These are phyloP conservation scores for Puccinia hordei DNA, from an alignment of 1,284 basidiomycete species.

Conservation along the genomic window DNA sequence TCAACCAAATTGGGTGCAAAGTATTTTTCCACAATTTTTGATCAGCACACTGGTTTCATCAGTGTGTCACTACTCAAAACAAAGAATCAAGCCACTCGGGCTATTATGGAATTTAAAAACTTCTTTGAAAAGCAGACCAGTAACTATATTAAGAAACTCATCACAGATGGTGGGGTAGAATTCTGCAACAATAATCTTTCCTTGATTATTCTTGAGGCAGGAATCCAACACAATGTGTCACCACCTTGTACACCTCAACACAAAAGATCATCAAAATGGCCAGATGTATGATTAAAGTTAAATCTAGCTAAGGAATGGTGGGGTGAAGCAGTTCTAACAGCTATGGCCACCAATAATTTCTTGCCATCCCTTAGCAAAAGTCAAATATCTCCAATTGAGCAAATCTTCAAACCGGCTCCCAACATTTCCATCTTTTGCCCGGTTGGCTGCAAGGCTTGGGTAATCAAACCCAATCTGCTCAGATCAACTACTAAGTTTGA, in stretches of 20 bases:
- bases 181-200: background rate
- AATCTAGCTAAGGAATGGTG: background rate
- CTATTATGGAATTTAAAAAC: background rate
- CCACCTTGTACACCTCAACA: background rate
- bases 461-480: background rate
- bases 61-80: background rate
- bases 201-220: too few species aligned
- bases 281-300: background rate
- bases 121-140: background rate
- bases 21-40: background rate
- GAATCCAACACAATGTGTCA: background rate
- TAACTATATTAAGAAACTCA: background rate
- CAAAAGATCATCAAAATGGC: background rate
- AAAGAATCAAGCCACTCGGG: too few species aligned
- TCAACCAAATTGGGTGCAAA: background rate
- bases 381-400: background rate
- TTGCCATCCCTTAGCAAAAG: background rate
- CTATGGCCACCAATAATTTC: background rate
- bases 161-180: background rate
- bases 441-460: background rate
- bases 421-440: background rate
- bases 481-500: background rate
- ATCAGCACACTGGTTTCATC: background rate
- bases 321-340: background rate
- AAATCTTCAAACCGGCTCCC: background rate